Conservation (phyloP, 2,329 filamentous ascomycete species). For the Monosporascus cannonballus region DNA sequence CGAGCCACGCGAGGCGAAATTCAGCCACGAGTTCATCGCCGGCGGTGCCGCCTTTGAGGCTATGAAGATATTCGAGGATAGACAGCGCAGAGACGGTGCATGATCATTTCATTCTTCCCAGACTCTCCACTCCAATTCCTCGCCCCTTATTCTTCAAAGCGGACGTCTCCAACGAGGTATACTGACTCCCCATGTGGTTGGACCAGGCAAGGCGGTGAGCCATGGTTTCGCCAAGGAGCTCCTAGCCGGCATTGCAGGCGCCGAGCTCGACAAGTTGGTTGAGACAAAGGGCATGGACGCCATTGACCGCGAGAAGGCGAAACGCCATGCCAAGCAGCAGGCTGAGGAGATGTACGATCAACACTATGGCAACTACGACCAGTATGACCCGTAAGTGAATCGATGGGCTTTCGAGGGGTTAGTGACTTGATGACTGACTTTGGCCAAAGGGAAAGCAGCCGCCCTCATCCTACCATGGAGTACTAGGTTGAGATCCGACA, state of each 20-base stretch:
- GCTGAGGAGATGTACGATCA: constrained; percentile 55
- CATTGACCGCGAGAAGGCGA: constrained; percentile 51
- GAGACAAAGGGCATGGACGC: constrained; percentile 64
- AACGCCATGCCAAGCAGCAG: constrained; percentile 52
- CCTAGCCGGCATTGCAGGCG: constrained; percentile 64
- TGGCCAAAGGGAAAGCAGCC: constrained; percentile 3
- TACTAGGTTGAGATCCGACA: constrained; percentile 8
- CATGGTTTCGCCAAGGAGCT: constrained; percentile 76
- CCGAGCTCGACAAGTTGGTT: constrained; percentile 69
- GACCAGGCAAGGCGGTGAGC: constrained; percentile 59
- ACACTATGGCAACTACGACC: constrained; percentile 48
- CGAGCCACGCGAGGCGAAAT: constrained; percentile 49
- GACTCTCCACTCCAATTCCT: neutral
- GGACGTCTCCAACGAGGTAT: neutral
- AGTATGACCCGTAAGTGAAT: constrained; percentile 51
- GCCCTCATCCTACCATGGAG: constrained; percentile 11
- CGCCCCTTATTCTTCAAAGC: neutral
- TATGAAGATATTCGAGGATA: constrained; percentile 75
- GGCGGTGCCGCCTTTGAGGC: constrained; percentile 73
- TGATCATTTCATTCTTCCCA: neutral
- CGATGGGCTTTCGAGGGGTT: neutral
- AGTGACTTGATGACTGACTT: neutral
- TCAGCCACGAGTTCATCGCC: constrained; percentile 69
- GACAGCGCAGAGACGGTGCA: constrained; percentile 62
- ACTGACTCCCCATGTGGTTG: neutral